Conservation (phyloP, 495 filamentous ascomycete species). For the Recurvomyces mirabilis region DNA sequence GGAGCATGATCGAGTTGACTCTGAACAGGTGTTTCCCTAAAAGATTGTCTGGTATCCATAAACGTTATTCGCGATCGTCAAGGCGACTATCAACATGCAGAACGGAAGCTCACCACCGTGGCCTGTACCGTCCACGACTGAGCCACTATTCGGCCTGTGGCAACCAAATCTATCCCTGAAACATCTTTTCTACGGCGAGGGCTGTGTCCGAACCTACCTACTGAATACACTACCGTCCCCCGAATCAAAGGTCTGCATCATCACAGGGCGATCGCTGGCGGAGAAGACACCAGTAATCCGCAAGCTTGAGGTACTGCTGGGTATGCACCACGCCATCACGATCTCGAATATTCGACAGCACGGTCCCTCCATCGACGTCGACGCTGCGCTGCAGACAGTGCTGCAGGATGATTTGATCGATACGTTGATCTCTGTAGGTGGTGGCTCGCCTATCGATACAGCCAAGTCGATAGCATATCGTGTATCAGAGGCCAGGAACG, state of each 20-base stretch:
- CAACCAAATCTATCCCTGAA: neutral
- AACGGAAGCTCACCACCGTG: neutral
- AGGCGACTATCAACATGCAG: neutral
- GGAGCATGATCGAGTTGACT: no score
- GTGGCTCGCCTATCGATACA: constrained; percentile 24
- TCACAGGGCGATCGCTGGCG: constrained; percentile 25
- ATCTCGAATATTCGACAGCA: constrained; percentile 26
- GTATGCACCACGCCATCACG: constrained; percentile 21
- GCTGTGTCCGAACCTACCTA: constrained; percentile 6
- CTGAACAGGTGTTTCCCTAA: no score
- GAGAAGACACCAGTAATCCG: constrained; percentile 23
- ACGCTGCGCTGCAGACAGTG: constrained; percentile 2
- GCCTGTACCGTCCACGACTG: constrained; percentile 15
- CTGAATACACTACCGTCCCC: neutral
- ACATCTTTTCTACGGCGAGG: constrained; percentile 9
- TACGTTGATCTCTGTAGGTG: constrained; percentile 22
- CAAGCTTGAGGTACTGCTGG: constrained; percentile 19
- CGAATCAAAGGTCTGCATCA: constrained; percentile 24
- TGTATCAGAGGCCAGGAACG: constrained; percentile 18
- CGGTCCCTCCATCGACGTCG: constrained; percentile 22
- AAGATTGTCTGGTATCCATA: no score
- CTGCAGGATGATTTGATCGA: constrained; percentile 15
- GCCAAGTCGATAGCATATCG: constrained; percentile 22
- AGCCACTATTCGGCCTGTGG: constrained; percentile 27
- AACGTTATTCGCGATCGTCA: neutral